Base-by-base conservation (phyloP, 1,139 yeast genomes). In the Saccharomyces hybrid region DNA sequence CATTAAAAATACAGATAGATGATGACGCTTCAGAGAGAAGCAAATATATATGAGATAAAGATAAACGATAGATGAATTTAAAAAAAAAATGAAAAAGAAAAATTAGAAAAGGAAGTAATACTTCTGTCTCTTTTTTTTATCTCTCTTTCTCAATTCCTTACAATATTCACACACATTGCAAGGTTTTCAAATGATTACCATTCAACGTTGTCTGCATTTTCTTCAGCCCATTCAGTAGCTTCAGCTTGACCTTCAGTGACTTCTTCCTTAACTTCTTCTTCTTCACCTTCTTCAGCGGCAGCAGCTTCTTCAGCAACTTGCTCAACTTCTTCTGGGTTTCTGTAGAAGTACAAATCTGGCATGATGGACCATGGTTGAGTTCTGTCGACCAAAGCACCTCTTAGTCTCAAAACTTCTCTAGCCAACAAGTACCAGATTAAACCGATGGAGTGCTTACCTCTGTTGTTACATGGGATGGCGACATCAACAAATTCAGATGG, bases 311-410 rank as follows among this genome's bases (percentile, higher is more conserved):
- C 83, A 68, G 84, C 79, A 73, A 84, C 80, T 76, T 85, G 89
- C 81, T 89, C 96, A 78, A 87, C 87, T 81, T 93, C 99, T 83
- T 93, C 99, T 75, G 99, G 99, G 82, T 93, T 97, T 86, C 99
- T 93, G 97, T 93, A 93, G 90, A 93, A 93, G 90, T 91, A 93
- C 80, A 91, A 85, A 83, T 93, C 99, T 79, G 98, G 98, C 99
- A 93, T 93, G 76, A 93, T 93, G 70, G 95, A 81, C 99, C 99
- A 93, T 77, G 87, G 87, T 77, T 95, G 88, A 70, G 88, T 76
- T 85, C 99, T 90, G 89, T 88, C 88, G 76, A 96, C 91, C 71
- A 93, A 81, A 75, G 90, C 86, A 76, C 99, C 99, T 83, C 97
- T 88, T 78, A 93, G 87, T 84, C 99, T 89, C 77, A 93, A 85